phyloP scores from a whole-genome alignment of 2,329 filamentous ascomycete genomes.

The Fusarium buharicum region DNA sequence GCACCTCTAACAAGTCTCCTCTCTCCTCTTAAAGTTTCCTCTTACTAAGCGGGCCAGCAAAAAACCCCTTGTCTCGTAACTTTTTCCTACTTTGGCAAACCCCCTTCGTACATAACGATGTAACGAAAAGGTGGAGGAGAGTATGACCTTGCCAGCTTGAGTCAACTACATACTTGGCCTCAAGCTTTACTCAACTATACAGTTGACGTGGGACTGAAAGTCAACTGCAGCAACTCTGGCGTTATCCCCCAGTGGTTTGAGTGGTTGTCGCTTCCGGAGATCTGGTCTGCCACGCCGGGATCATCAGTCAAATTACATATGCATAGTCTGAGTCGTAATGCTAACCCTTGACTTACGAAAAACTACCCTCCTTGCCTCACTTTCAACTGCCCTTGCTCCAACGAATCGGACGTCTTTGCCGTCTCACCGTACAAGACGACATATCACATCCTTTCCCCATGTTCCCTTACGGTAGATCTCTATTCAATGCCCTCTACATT shows the following conservation, averaged over 20 bases:
- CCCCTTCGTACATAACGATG: neutral
- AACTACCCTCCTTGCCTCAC: neutral
- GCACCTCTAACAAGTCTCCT: too few relatives aligned
- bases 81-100: slow-evolving; percentile 1
- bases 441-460: slow-evolving; percentile 5
- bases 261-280: slow-evolving; percentile 14
- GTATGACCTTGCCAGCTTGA: too few relatives aligned
- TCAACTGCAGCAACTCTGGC: too few relatives aligned
- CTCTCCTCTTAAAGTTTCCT: too few relatives aligned
- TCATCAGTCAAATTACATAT: neutral
- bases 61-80: slow-evolving; percentile 6
- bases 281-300: slow-evolving; percentile 8
- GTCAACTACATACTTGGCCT: too few relatives aligned
- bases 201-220: neutral
- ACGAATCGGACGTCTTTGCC: slow-evolving; percentile 5
- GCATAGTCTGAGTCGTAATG: slow-evolving; percentile 2
- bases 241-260: slow-evolving; percentile 1
- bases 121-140: too few relatives aligned
- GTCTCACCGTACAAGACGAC: slow-evolving; percentile 1
- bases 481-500: slow-evolving; percentile 1
- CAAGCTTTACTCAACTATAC: slow-evolving; percentile 1
- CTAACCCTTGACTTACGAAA: neutral
- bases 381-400: neutral
- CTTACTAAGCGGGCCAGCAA: neutral
- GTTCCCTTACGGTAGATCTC: slow-evolving; percentile 6